These are phyloP conservation scores for Puccinia hordei DNA, from an alignment of 1,284 basidiomycete species.

Conservation along the genomic window DNA sequence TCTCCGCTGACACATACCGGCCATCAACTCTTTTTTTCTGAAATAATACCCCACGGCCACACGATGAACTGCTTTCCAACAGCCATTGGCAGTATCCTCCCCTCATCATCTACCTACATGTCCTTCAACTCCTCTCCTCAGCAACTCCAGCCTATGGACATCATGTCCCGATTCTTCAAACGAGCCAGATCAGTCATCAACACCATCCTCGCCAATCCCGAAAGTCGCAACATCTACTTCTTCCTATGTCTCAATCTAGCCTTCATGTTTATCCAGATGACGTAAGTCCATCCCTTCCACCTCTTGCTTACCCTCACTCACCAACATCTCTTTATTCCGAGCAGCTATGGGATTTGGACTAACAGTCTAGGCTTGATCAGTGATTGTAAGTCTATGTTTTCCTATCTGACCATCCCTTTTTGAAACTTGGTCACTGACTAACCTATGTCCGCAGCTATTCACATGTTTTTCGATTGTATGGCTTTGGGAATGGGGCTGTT, in stretches of 20 bases:
- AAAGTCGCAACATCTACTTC: conserved; percentile 93
- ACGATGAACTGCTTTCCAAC: too few species aligned
- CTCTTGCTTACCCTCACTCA: background rate
- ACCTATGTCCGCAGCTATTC: conserved; percentile 72
- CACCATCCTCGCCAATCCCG: conserved; percentile 82
- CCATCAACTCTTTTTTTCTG: too few species aligned
- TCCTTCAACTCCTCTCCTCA: conserved; percentile 36
- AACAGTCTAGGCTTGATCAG: conserved; percentile 95
- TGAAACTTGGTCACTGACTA: background rate
- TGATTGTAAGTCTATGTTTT: conserved; percentile 69
- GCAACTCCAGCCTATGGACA: conserved; percentile 21
- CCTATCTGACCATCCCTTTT: conserved; percentile 4
- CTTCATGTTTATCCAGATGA: conserved; percentile 75
- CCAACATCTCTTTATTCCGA: background rate
- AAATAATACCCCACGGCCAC: too few species aligned
- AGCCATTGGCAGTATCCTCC: conserved; percentile 55
- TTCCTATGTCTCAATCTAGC: conserved; percentile 91
- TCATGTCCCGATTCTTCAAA: conserved; percentile 50
- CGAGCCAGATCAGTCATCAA: conserved; percentile 64
- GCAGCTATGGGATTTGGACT: conserved; percentile 93
- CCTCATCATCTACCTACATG: conserved; percentile 51
- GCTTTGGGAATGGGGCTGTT: conserved; percentile 94
- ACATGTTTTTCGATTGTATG: conserved; percentile 99
- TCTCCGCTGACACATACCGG: too few species aligned
- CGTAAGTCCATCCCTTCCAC: conserved; percentile 52